These are phyloP conservation scores for Diaporthe velutina DNA, from an alignment of 2,329 filamentous ascomycete genomes.

Conservation along the genomic window DNA sequence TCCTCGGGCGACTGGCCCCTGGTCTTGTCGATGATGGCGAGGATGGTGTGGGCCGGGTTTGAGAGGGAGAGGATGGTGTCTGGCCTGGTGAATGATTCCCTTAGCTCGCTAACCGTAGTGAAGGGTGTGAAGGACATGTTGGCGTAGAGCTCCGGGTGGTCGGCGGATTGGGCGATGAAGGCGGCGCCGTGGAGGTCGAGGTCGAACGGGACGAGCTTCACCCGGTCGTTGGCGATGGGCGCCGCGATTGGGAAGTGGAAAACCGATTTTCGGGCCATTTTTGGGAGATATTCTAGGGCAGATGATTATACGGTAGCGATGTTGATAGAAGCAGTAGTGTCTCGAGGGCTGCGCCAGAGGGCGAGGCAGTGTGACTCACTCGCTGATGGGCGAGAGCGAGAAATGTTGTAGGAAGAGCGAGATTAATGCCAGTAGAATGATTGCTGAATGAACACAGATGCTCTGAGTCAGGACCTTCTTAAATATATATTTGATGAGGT, in stretches of 20 bases:
- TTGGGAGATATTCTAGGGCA: not conserved
- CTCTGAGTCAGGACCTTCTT: not conserved
- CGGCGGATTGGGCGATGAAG: conserved; percentile 29
- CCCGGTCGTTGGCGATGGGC: conserved; percentile 40
- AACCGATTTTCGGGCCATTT: not conserved
- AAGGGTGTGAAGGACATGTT: conserved; percentile 43
- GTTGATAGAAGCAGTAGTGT: not conserved
- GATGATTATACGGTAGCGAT: rapidly evolving
- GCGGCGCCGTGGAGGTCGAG: conserved; percentile 40
- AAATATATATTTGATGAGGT: not conserved
- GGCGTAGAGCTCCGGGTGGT: conserved; percentile 42
- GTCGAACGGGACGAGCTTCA: conserved; percentile 42
- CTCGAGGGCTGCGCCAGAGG: not conserved
- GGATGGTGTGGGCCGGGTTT: conserved; percentile 37
- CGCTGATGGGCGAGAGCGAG: no score
- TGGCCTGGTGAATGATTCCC: conserved; percentile 36
- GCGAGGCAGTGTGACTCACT: not conserved
- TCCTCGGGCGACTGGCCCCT: conserved; percentile 44
- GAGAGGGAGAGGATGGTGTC: conserved; percentile 18
- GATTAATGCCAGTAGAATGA: rapidly evolving
- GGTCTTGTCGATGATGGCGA: conserved; percentile 49
- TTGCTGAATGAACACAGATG: not conserved
- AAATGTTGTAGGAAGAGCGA: not conserved
- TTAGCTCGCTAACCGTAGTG: conserved; percentile 37
- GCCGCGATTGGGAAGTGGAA: conserved; percentile 40